A percentile compares a stretch with the other conserved stretches of the same genome.
phyloP scores from a whole-genome alignment of 768 basidiomycete species.

The Phanerochaete carnosa region DNA sequence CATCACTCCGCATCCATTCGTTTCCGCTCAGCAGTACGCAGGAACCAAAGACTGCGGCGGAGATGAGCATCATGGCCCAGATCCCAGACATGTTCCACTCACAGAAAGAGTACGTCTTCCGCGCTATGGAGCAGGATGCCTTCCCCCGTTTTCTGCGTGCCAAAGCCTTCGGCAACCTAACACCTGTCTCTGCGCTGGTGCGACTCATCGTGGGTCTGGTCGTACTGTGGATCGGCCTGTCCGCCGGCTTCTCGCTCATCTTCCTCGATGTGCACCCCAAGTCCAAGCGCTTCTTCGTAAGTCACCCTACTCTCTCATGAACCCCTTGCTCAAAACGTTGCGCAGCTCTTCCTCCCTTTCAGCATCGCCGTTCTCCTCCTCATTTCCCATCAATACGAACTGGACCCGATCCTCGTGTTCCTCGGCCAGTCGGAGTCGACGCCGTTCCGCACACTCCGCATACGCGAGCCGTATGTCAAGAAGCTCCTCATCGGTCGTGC shows the following conservation, averaged over 20 bases:
- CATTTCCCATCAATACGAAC: slow-evolving; percentile 94
- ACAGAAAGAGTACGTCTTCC: slow-evolving; percentile 97
- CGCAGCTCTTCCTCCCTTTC: slow-evolving; percentile 92
- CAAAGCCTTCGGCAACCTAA: slow-evolving; percentile 98
- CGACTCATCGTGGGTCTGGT: slow-evolving; percentile 83
- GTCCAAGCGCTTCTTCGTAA: slow-evolving; percentile 90
- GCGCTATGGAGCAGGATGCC: slow-evolving; percentile 93
- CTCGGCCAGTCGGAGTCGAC: slow-evolving; percentile 94
- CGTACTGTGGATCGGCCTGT: slow-evolving; percentile 92
- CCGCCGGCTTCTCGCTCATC: slow-evolving; percentile 84
- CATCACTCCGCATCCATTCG: slow-evolving; percentile 83
- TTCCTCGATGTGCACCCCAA: slow-evolving; percentile 94
- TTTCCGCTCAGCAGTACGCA: slow-evolving; percentile 81
- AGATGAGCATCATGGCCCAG: slow-evolving; percentile 77
- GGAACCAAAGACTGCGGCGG: slow-evolving; percentile 67
- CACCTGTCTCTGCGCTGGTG: slow-evolving; percentile 84
- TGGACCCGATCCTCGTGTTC: slow-evolving; percentile 94
- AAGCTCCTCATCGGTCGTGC: slow-evolving; percentile 88
- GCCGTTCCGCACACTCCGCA: slow-evolving; percentile 89
- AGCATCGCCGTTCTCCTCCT: slow-evolving; percentile 86
- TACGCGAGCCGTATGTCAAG: slow-evolving; percentile 92
- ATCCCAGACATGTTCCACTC: slow-evolving; percentile 96
- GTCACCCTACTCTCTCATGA: slow-evolving; percentile 31
- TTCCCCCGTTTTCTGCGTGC: slow-evolving; percentile 92
- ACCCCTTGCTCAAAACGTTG: neutral